Percentiles rank a stretch among this genome's conserved stretches.
Evolutionary conservation across 805 yeast species (phyloP).

Genomic region (Clavispora asparagi): DNA sequence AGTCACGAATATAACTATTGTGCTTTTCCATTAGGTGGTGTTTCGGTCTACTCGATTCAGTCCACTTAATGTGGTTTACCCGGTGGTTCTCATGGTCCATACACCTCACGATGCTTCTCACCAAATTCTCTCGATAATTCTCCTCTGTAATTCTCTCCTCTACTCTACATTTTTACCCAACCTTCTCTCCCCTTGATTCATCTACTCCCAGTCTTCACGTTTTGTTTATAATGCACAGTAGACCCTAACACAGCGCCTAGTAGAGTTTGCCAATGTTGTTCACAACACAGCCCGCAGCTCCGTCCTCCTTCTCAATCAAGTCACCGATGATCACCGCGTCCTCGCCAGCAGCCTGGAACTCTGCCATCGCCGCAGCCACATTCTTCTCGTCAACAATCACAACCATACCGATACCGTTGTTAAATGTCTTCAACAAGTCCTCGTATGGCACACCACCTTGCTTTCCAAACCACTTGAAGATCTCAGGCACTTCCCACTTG

Average conservation of each 20-base stretch:
- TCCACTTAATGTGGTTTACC: too few species aligned
- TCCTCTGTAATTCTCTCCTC: too few species aligned
- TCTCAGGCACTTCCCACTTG: constrained; percentile 80
- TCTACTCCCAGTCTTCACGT: background rate
- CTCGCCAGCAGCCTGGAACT: constrained; percentile 66
- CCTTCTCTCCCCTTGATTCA: too few species aligned
- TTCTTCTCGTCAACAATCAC: constrained; percentile 70
- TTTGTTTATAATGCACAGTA: background rate
- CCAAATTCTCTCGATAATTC: too few species aligned
- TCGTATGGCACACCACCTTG: constrained; percentile 84
- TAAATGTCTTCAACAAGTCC: constrained; percentile 87
- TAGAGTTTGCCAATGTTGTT: constrained; percentile 14
- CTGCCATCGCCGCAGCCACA: constrained; percentile 49
- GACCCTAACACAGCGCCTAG: constrained; percentile 2
- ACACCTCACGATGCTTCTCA: too few species aligned
- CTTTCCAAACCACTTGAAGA: constrained; percentile 90
- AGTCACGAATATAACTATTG: too few species aligned
- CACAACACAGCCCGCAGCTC: constrained; percentile 61
- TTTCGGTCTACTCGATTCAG: too few species aligned
- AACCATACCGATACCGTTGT: constrained; percentile 97
- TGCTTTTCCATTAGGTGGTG: too few species aligned
- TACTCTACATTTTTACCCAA: too few species aligned
- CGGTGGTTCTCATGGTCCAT: too few species aligned
- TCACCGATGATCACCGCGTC: constrained; percentile 51
- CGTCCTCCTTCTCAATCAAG: constrained; percentile 34